Evolutionary conservation across 345 rosid species (phyloP).

Genomic region (Toxicodendron radicans): DNA sequence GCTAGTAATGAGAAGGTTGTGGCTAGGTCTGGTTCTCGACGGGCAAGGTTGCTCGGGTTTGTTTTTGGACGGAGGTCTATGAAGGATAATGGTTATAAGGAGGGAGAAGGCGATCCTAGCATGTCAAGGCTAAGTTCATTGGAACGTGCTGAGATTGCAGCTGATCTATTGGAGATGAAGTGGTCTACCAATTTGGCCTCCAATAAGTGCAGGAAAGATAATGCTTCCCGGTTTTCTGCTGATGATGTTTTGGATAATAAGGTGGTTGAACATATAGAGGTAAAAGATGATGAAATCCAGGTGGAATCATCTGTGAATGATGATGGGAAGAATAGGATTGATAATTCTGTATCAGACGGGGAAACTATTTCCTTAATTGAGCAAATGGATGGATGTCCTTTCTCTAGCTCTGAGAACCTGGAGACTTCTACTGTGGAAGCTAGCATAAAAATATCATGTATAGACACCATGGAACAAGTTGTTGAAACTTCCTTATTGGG

Average conservation of each 20-base stretch:
- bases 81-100: constrained; percentile 35
- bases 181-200: constrained; percentile 85
- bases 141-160: constrained; percentile 88
- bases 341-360: constrained; percentile 12
- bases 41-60: constrained; percentile 61
- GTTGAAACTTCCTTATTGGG: constrained; percentile 27
- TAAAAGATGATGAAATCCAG: constrained; percentile 20
- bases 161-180: constrained; percentile 76
- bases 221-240: constrained; percentile 23
- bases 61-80: constrained; percentile 61
- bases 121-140: constrained; percentile 47
- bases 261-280: constrained; percentile 18
- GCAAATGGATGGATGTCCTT: constrained; percentile 18
- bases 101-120: constrained; percentile 31
- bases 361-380: constrained; percentile 24
- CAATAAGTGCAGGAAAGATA: constrained; percentile 36
- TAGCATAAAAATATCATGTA: constrained; percentile 19
- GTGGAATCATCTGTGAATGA: constrained; percentile 18
- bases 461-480: constrained; percentile 25
- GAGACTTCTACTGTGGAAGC: constrained; percentile 29
- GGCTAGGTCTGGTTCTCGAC: constrained; percentile 41
- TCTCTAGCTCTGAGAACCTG: constrained; percentile 23
- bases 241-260: constrained; percentile 18
- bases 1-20: constrained; percentile 39
- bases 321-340: constrained; percentile 17